phyloP scores from a whole-genome alignment of 345 rosid species.

The Gossypium arboreum region DNA sequence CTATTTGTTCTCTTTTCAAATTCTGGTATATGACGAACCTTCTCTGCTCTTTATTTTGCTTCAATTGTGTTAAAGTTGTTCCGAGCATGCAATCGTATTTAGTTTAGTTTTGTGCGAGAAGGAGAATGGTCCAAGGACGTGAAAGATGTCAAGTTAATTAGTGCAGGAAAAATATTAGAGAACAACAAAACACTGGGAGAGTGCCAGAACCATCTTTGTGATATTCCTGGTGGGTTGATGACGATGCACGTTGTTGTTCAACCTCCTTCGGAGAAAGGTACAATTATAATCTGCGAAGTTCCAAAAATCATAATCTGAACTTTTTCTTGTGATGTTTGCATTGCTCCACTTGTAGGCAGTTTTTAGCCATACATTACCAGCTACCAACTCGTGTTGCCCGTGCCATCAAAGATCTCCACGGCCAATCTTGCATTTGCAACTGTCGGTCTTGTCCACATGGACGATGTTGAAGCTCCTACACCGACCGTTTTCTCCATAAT shows the following conservation, averaged over 20 bases:
- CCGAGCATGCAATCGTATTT: not conserved
- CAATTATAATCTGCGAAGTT: not conserved
- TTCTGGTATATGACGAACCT: not conserved
- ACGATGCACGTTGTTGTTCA: constrained; percentile 98
- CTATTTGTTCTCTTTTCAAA: not conserved
- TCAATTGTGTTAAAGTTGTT: not conserved
- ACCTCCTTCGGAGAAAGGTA: constrained; percentile 73
- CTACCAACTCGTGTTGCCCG: constrained; percentile 17
- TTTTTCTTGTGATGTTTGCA: not conserved
- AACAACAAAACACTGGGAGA: constrained; percentile 81
- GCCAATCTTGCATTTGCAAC: too few species aligned
- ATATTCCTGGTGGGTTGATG: constrained; percentile 76
- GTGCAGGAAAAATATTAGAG: constrained; percentile 90
- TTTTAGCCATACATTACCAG: constrained; percentile 5
- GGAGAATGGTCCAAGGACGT: constrained; percentile 82
- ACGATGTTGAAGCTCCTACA: too few species aligned
- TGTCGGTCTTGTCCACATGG: too few species aligned
- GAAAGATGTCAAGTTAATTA: constrained; percentile 87
- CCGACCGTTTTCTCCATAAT: too few species aligned
- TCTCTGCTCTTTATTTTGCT: not conserved
- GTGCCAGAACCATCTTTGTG: constrained; percentile 77
- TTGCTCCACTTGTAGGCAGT: not conserved
- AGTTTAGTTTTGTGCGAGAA: constrained; percentile 40
- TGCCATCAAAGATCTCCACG: too few species aligned
- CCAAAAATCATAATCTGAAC: not conserved